A percentile compares a stretch with the other conserved stretches of the same genome.
phyloP scores from a whole-genome alignment of 2,329 filamentous ascomycete species.

The Verticillium tricorpus region DNA sequence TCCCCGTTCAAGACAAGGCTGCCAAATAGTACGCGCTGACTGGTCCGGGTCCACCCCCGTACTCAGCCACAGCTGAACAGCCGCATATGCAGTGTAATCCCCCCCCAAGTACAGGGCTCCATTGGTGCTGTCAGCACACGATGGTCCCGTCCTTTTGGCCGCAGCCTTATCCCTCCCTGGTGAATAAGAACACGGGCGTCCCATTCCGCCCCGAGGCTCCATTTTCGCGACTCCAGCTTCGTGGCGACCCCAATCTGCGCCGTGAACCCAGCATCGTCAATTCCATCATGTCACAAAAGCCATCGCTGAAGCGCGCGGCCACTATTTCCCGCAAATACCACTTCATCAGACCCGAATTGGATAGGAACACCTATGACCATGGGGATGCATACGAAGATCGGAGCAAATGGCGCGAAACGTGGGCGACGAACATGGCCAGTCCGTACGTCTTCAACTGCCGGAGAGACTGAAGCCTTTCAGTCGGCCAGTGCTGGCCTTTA shows the following conservation, averaged over 20 bases:
- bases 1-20: not conserved
- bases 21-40: not conserved
- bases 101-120: not conserved
- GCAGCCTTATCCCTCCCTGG: too few species aligned
- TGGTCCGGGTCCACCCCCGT: not conserved
- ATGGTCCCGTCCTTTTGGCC: too few species aligned
- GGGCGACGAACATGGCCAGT: not conserved
- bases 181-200: too few species aligned
- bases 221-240: too few species aligned
- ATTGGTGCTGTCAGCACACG: too few species aligned
- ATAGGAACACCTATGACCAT: not conserved
- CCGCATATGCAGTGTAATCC: not conserved
- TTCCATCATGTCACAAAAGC: too few species aligned
- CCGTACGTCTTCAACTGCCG: not conserved
- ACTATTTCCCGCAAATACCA: not conserved
- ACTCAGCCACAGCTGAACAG: not conserved
- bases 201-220: too few species aligned
- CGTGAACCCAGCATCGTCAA: too few species aligned
- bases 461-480: too few species aligned
- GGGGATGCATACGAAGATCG: not conserved
- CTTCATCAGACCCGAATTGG: not conserved
- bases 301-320: not conserved
- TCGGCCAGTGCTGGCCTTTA: not conserved
- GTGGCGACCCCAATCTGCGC: too few species aligned
- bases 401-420: not conserved